Evolutionary conservation across 768 basidiomycete genomes (phyloP), one percentile per base, ranked within the genome.

Genomic region (Suillus alpinus): DNA sequence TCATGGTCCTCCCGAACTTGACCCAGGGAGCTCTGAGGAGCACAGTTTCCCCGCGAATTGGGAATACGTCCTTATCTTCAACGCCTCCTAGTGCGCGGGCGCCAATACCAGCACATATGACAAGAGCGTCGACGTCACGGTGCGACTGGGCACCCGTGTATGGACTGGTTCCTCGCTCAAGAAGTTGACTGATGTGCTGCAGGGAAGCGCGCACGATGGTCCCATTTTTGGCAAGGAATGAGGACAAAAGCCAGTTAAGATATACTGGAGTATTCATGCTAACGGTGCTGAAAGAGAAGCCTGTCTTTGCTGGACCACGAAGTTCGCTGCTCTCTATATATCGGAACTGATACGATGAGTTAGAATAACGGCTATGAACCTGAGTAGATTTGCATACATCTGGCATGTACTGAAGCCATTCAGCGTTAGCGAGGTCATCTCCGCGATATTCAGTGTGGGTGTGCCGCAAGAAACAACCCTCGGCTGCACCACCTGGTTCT

Each of bases 91-190:
- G 75, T 12, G 74, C 71, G 1, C 80, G 74, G 16, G 83, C 81
- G 2, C 83, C 83, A 26, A 94, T 72, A 0, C 92, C 92, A 0
- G 84, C 80, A 65, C 91, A 93, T 9, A 88, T 83, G 6, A 94
- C 71, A 1, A 94, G 68, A 0, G 86, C 90, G 53, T 84, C 81
- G 0, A 69, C 69, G 46, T 23, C n/a, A 20, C 16, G 13, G 7
- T 26, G 9, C 23, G 4, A 36, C 23, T 46, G 26, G 1, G 26
- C 61, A 8, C 66, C 67, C 23, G 61, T 58, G 6, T 16, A 59
- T 2, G 50, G 60, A n/a, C 47, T 29, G 13, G 36, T 47, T 7
- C 57, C 60, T 6, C 64, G 59, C 58, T 62, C 32, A 59, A 64
- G 7, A 23, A 92, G 77, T 67, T 92, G 86, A 32, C 79, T 75